phyloP scores from a whole-genome alignment of 1,284 basidiomycete species.

The Entoloma clypeatum region DNA sequence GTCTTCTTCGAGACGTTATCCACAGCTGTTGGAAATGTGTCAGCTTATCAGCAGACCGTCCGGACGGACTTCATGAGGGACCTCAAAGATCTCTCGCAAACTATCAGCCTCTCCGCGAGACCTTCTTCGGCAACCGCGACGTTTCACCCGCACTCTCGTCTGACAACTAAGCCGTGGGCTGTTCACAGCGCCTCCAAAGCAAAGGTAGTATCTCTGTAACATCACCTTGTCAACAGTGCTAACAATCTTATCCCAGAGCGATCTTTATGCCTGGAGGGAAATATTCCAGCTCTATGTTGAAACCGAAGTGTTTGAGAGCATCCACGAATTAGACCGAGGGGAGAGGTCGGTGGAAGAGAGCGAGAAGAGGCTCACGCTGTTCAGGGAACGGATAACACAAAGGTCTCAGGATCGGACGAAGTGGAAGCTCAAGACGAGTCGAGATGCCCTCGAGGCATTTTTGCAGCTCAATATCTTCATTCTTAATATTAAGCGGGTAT shows the following conservation, averaged over 20 bases:
- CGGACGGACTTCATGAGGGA: conserved; percentile 62
- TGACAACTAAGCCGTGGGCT: conserved; percentile 38
- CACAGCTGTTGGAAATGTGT: conserved; percentile 67
- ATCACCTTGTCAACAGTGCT: conserved; percentile 11
- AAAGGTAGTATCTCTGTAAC: conserved; percentile 29
- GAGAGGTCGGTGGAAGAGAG: conserved; percentile 74
- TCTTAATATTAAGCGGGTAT: conserved; percentile 80
- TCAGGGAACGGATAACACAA: conserved; percentile 65
- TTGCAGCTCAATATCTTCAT: conserved; percentile 79
- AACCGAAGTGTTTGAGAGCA: conserved; percentile 81
- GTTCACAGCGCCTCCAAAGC: conserved; percentile 28
- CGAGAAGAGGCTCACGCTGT: conserved; percentile 68
- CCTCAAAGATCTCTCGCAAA: conserved; percentile 56
- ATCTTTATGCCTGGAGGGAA: conserved; percentile 91
- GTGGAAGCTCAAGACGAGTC: conserved; percentile 62
- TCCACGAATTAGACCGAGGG: conserved; percentile 70
- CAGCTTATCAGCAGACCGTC: conserved; percentile 59
- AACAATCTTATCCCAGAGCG: conserved; percentile 36
- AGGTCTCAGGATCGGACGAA: conserved; percentile 53
- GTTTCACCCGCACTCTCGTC: conserved; percentile 47
- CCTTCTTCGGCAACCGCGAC: conserved; percentile 51
- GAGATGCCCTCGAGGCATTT: conserved; percentile 74
- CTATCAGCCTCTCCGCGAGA: conserved; percentile 58
- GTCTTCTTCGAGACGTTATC: conserved; percentile 81
- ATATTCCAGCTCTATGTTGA: conserved; percentile 90